Evolutionary conservation across 169 alveolate species (phyloP).

Genomic region (Plasmodium reichenowi): DNA sequence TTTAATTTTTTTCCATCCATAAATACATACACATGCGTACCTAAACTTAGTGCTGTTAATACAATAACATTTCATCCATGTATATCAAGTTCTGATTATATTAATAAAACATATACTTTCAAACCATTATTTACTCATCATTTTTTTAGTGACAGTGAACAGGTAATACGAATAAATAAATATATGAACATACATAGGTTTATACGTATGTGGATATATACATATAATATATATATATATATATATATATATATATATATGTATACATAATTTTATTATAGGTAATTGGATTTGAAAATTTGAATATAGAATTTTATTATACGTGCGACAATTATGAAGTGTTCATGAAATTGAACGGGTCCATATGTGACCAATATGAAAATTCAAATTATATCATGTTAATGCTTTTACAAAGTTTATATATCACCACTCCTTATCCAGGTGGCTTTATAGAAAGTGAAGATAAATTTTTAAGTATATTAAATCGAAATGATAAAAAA

Average conservation of each 20-base stretch:
- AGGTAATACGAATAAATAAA: constrained; percentile 29
- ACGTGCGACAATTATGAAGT: constrained; percentile 67
- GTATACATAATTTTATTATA: neutral
- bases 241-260: constrained; percentile 1
- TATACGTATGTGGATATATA: neutral
- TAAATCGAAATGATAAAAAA: constrained; percentile 42
- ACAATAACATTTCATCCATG: constrained; percentile 81
- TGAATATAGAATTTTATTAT: constrained; percentile 60
- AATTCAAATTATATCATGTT: constrained; percentile 61
- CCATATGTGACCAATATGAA: constrained; percentile 68
- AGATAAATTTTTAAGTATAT: constrained; percentile 38
- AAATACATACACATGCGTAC: constrained; percentile 58
- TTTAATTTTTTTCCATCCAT: constrained; percentile 60
- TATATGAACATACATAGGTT: neutral
- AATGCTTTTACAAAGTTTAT: constrained; percentile 58
- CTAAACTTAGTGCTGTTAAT: constrained; percentile 57
- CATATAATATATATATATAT: constrained; percentile 7
- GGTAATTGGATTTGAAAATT: constrained; percentile 56
- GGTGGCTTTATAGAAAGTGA: constrained; percentile 72
- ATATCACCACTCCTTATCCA: constrained; percentile 71
- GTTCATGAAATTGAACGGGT: constrained; percentile 58
- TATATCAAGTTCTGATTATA: constrained; percentile 70
- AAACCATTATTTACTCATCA: constrained; percentile 82
- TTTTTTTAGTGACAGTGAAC: constrained; percentile 76
- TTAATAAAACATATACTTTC: constrained; percentile 70